Evolutionary conservation across 805 yeast genomes (phyloP).

Genomic region (Wickerhamiella galacta): DNA sequence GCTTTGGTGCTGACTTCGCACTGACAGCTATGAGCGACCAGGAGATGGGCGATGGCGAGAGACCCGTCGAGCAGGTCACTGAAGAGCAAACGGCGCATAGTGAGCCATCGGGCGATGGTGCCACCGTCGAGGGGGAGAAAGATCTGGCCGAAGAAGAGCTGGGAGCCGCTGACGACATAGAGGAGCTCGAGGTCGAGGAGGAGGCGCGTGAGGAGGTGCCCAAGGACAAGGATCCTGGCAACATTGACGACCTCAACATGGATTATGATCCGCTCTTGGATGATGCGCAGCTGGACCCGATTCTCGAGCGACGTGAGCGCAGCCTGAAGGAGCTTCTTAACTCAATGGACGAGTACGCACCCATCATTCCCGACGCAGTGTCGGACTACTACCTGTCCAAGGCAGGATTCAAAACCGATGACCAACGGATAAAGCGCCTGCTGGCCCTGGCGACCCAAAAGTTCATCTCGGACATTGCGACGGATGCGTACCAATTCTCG

Average conservation of each 20-base stretch:
- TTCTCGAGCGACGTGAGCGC: conserved; percentile 16
- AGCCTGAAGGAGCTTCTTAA: conserved; percentile 60
- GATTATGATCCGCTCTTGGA: not conserved
- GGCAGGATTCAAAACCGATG: conserved; percentile 71
- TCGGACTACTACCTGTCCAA: conserved; percentile 79
- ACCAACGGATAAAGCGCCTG: conserved; percentile 61
- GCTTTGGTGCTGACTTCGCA: no score
- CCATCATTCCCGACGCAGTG: conserved; percentile 92
- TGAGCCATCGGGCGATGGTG: no score
- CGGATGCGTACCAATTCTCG: conserved; percentile 91
- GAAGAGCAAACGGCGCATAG: no score
- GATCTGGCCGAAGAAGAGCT: conserved; percentile 1
- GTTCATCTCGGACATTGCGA: conserved; percentile 83
- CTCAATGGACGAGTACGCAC: conserved; percentile 86
- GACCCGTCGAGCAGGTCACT: no score
- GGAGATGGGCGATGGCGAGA: no score
- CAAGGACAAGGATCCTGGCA: not conserved
- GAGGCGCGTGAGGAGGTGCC: not conserved
- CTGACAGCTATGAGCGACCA: no score
- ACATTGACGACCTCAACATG: not conserved
- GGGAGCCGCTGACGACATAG: conserved; percentile 1
- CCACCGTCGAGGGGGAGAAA: not conserved
- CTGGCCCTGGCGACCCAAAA: conserved; percentile 93
- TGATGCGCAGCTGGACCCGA: conserved; percentile 11
- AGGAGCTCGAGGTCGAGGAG: not conserved